Evolutionary conservation across 495 filamentous ascomycete species (phyloP), one percentile per base, ranked within the genome.

Genomic region (Niebla homalea): DNA sequence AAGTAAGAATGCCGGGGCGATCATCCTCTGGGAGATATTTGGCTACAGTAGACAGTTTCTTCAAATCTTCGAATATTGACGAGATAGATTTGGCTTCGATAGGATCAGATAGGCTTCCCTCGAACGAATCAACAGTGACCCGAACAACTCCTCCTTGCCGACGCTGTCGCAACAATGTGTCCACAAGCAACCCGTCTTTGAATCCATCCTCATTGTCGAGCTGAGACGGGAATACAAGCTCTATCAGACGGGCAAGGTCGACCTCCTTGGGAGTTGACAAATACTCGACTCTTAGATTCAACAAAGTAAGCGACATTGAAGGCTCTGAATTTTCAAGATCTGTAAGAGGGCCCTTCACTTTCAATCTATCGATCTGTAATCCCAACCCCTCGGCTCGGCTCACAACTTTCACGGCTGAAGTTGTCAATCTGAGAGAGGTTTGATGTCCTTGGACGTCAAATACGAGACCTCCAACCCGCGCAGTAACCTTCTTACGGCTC

Each of bases 21-120:
- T 96, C 90, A 67, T 97, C 93, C 60, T 97, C 89, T 0, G 93
- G 89, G 4, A 99, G 71, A 59, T 97, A 96, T 59, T 94, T 96
- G 12, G 92, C 77, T 22, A 97, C 88, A 6, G 80, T 92, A 11
- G 88, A 84, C 5, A 97, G 69, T 56, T 80, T 82, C 14, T 83
- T 73, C 32, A 97, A 51, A 59, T 99, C 93, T 38, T 84, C 79
- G 1, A 73, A 78, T 5, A 99, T 72, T 16, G 70, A 71, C n/a
- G 79, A 69, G 6, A 99, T 65, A 38, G 72, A 72, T 16, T 71
- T 63, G 12, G 94, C 59, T 39, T 81, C 76, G 26, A 76, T 69
- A 11, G 84, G 57, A 39, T 76, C 76, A 1, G 70, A 68, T 11
- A 89, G 61, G 0, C 68, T 62, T 21, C 80, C 63, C 43, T 77